Evolutionary conservation across 495 filamentous ascomycete species (phyloP), one percentile per base, ranked within the genome.

Genomic region (Immersiella caudata): DNA sequence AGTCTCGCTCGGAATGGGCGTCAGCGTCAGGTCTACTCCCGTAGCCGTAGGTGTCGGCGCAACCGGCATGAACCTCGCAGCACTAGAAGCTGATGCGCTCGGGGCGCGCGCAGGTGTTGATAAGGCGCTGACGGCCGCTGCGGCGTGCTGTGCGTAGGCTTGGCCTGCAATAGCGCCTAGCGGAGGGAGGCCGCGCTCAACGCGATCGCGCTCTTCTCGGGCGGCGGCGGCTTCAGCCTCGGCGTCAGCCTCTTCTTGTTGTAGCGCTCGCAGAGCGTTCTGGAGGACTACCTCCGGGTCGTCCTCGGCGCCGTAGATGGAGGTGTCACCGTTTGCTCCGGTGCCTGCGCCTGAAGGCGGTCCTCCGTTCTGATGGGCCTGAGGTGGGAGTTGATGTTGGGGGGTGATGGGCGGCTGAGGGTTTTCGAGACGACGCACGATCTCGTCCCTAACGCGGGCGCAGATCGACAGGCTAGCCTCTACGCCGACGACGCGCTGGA

Each of bases 281-380:
- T 83, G 82, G 0, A 84, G 76, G 18, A 83, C 80, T 1, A 83
- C 76, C 21, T 84, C 82, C 14, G 82, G 80, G 62, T 84, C 82
- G n/a, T 83, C 80, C 21, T 76, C 77, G 25, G 61, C 61, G 27
- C 70, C 71, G 69, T 76, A 75, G 40, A 76, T 58, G 33, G 68
- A 49, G 12, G 61, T 56, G 36, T 71, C 74, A 68, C 70, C 56
- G 72, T 63, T 36, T 68, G 58, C 14, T 56, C 50, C 57, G 59
- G 57, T 27, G 54, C 54, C 49, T 26, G 20, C 26, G 51, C n/a
- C 63, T 9, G 51, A 20, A 50, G 51, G 20, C 8, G 29, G 51
- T 8, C 26, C 20, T 11, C 26, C 26, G 36, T 51, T 24, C 16
- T 61, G 40, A 1, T 52, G 68, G 22, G 59, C 60, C 16, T 56